A percentile compares a stretch with the other conserved stretches of the same genome.
Evolutionary conservation across 495 filamentous ascomycete genomes (phyloP).

Genomic region (Hypoxylon trugodes): DNA sequence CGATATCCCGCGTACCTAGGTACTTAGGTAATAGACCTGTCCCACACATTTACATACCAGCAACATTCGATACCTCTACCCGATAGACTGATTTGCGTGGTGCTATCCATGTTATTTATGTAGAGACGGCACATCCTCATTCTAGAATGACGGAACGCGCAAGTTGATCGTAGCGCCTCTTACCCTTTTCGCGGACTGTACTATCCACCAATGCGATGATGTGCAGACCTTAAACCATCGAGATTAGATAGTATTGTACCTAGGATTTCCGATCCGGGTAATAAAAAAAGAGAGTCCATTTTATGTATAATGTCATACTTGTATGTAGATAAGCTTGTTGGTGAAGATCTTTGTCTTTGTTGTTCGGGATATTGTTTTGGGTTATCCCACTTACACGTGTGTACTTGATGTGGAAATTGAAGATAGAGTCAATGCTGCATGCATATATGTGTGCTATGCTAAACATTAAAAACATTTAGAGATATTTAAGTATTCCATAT

Average conservation of each 20-base stretch:
- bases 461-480: neutral
- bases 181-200: constrained; percentile 22
- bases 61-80: constrained; percentile 31
- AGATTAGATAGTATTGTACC: too few species aligned
- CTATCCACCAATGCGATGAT: constrained; percentile 17
- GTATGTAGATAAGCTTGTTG: too few species aligned
- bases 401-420: too few species aligned
- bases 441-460: neutral
- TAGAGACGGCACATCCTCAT: constrained; percentile 32
- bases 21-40: constrained; percentile 4
- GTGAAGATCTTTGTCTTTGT: too few species aligned
- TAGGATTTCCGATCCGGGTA: too few species aligned
- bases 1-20: constrained; percentile 21
- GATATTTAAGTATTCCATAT: too few species aligned
- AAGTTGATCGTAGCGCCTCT: constrained; percentile 32
- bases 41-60: constrained; percentile 21
- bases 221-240: constrained; percentile 7
- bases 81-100: constrained; percentile 18
- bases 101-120: constrained; percentile 19
- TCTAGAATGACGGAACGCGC: constrained; percentile 34
- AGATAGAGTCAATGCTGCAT: too few species aligned
- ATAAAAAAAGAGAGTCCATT: neutral
- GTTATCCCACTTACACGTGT: neutral
- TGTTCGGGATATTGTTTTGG: too few species aligned
- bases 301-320: neutral